Conservation (phyloP, 148 eudicot genomes). For the Selenicereus undatus region DNA sequence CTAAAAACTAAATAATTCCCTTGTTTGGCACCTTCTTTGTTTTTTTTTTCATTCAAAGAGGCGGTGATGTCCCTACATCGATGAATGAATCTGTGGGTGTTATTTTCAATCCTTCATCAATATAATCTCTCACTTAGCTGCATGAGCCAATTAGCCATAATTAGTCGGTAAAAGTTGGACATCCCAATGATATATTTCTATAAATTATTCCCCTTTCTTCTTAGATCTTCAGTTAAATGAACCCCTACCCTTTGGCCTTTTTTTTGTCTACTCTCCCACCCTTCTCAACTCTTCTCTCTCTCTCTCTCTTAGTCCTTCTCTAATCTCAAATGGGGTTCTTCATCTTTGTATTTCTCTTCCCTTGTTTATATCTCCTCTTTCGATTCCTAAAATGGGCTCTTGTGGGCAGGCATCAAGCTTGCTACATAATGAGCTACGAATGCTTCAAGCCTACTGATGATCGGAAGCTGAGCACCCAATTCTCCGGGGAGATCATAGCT, state of each 20-base stretch:
- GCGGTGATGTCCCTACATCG: background rate
- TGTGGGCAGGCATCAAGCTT: slow-evolving; percentile 35
- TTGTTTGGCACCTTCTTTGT: background rate
- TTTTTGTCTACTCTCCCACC: background rate
- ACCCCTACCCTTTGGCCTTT: background rate
- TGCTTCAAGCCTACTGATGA: slow-evolving; percentile 63
- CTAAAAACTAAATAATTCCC: background rate
- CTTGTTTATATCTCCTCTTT: slow-evolving; percentile 36
- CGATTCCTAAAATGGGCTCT: slow-evolving; percentile 24
- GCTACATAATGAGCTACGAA: slow-evolving; percentile 66
- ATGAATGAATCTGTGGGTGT: background rate
- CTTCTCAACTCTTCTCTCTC: background rate
- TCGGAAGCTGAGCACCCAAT: slow-evolving; percentile 46
- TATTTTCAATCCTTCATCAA: background rate
- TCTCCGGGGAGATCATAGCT: slow-evolving; percentile 50
- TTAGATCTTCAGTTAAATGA: background rate
- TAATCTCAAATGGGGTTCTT: slow-evolving; percentile 26
- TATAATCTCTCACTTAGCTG: background rate
- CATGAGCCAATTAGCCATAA: background rate
- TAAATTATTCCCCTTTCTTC: background rate
- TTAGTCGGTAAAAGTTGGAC: background rate
- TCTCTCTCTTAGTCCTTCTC: background rate
- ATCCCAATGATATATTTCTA: background rate
- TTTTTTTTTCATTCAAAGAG: background rate
- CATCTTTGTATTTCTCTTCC: slow-evolving; percentile 28